Evolutionary conservation across 768 basidiomycete species (phyloP).

Genomic region (Rhodocollybia butyracea): DNA sequence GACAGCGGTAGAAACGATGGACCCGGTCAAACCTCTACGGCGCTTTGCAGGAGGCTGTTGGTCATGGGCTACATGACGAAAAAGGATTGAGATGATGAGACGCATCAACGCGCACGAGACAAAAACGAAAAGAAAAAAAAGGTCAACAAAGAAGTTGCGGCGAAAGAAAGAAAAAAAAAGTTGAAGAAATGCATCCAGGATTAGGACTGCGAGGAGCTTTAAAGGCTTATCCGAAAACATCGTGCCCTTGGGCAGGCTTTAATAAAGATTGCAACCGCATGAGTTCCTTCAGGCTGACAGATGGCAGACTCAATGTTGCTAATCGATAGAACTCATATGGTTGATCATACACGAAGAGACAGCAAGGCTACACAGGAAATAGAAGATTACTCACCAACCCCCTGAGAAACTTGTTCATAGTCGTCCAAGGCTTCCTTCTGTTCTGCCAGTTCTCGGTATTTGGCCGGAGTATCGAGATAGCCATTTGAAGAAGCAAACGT

Average conservation of each 20-base stretch:
- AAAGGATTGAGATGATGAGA: slow-evolving; percentile 26
- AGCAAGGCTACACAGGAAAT: slow-evolving; percentile 7
- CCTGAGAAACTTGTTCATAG: slow-evolving; percentile 21
- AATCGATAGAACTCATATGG: no score
- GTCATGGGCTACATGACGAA: slow-evolving; percentile 43
- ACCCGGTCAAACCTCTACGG: slow-evolving; percentile 77
- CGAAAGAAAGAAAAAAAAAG: slow-evolving; percentile 6
- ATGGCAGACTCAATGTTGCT: neutral
- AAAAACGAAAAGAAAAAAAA: slow-evolving; percentile 13
- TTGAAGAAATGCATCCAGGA: slow-evolving; percentile 5
- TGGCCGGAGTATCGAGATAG: slow-evolving; percentile 68
- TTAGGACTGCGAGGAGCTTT: neutral
- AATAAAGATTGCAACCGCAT: neutral
- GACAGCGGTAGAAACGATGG: slow-evolving; percentile 80
- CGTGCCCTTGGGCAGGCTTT: neutral
- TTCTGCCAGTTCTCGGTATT: slow-evolving; percentile 36
- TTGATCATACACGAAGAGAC: no score
- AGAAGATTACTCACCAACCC: slow-evolving; percentile 22
- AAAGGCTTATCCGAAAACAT: slow-evolving; percentile 1
- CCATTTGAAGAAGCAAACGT: slow-evolving; percentile 55
- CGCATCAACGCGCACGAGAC: slow-evolving; percentile 10
- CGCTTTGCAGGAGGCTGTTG: slow-evolving; percentile 63
- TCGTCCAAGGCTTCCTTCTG: slow-evolving; percentile 29
- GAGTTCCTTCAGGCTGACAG: neutral
- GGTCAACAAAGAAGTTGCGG: no score